Evolutionary conservation across 495 filamentous ascomycete species (phyloP), one percentile per base, ranked within the genome.

Genomic region (Penicillium verhagenii): DNA sequence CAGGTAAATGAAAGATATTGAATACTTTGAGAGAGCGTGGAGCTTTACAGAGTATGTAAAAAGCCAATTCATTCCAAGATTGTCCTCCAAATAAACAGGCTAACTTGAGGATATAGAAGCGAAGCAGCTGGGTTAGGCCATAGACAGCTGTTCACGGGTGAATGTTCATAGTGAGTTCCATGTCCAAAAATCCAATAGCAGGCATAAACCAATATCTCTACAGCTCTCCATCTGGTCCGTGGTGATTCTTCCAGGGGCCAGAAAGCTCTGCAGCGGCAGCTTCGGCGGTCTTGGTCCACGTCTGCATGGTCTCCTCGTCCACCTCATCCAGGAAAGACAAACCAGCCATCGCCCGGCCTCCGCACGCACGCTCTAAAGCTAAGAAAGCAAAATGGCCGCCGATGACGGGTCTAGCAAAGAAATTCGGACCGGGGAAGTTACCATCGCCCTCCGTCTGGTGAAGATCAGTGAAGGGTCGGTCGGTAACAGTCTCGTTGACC

Each of bases 351-450:
- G 87, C 88, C 53, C 80, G 80, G 0, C 89, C 89, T 1, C 80
- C 84, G 68, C 90, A 94, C 6, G 88, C 89, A 54, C 86, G 74
- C 63, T 89, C 83, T 44, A 95, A 71, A 9, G 90, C 88, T 57
- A 96, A 71, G 53, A 92, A 87, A 8, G 91, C 87, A 77, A 96
- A 96, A 68, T 92, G 88, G 2, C 89, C 92, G 9, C 92, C 92
- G 25, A 92, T 82, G 2, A 96, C 92, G 10, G 92, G 92, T 19
- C 92, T 72, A 2, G 90, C 91, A 70, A 86, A 86, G 76, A 96
- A 96, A 42, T 77, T 75, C 51, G 85, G 77, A 0, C 85, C 85
- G 9, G 84, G 85, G 60, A 82, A 92, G 2, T 80, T 83, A 3
- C 87, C 87, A 20, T 78, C 71, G 5, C 81, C 82, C 59, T 91